A percentile compares a stretch with the other conserved stretches of the same genome.
These are phyloP conservation scores for Russula emetica DNA, from an alignment of 768 basidiomycete genomes.

Conservation along the genomic window DNA sequence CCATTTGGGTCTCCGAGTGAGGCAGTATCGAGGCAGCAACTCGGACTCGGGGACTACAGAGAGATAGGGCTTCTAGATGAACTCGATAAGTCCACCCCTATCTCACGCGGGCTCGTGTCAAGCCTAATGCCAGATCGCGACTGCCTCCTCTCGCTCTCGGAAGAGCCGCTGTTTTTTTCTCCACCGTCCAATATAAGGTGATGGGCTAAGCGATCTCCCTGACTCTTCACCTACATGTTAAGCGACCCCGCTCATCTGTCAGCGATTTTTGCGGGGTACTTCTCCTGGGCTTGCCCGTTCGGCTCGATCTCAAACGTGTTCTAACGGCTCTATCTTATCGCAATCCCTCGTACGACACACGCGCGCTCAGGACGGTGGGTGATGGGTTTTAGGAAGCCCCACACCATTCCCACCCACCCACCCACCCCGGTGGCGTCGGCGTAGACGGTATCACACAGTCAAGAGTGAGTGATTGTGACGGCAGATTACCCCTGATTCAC, in stretches of 20 bases:
- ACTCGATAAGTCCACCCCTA: slow-evolving; percentile 23
- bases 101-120: slow-evolving; percentile 2
- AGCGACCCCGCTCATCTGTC: background rate
- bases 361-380: background rate
- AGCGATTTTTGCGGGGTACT: background rate
- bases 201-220: background rate
- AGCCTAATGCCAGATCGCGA: background rate
- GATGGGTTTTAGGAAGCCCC: background rate
- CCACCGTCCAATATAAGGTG: background rate
- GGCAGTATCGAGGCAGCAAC: slow-evolving; percentile 3
- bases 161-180: slow-evolving; percentile 1
- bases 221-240: background rate
- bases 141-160: background rate
- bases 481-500: slow-evolving; percentile 14
- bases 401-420: background rate
- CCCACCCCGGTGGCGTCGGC: slow-evolving; percentile 1
- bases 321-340: slow-evolving; percentile 3
- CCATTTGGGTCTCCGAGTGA: slow-evolving; percentile 5
- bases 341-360: background rate
- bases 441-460: background rate
- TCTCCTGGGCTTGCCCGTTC: background rate
- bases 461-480: background rate
- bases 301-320: background rate
- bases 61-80: slow-evolving; percentile 23
- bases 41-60: background rate